Evolutionary conservation across 2,329 filamentous ascomycete genomes (phyloP).

Genomic region (Xylariales sp.): DNA sequence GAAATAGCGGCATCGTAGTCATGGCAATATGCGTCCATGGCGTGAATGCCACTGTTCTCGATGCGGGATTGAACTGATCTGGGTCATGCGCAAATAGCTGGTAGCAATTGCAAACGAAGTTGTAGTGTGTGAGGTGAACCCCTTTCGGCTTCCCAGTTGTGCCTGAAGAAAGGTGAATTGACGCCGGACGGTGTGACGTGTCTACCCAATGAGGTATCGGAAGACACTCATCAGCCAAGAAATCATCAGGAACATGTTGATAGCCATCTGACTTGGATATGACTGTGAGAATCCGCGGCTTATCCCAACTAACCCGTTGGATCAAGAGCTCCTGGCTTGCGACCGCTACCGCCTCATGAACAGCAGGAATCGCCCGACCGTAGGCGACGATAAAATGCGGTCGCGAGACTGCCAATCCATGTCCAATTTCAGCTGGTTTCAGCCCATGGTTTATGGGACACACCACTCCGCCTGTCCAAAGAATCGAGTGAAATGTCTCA

Average conservation of each 20-base stretch:
- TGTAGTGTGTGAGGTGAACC: constrained; percentile 23
- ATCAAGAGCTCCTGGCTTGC: not conserved
- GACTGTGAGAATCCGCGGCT: constrained; percentile 2
- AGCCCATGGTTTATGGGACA: constrained; percentile 36
- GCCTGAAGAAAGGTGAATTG: constrained; percentile 30
- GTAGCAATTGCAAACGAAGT: constrained; percentile 22
- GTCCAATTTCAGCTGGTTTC: constrained; percentile 34
- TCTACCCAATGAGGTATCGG: constrained; percentile 31
- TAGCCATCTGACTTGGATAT: constrained; percentile 18
- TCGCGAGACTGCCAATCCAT: constrained; percentile 35
- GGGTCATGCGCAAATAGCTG: constrained; percentile 34
- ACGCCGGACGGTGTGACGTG: constrained; percentile 29
- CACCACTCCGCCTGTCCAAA: constrained; percentile 35
- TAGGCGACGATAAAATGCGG: constrained; percentile 37
- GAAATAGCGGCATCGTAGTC: constrained; percentile 39
- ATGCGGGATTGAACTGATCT: constrained; percentile 28
- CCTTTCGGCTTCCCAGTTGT: constrained; percentile 23
- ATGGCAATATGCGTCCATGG: constrained; percentile 40
- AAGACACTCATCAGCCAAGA: constrained; percentile 25
- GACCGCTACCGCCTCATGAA: constrained; percentile 26
- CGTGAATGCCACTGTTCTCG: constrained; percentile 34
- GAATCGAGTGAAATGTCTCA: constrained; percentile 35
- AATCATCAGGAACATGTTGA: constrained; percentile 29
- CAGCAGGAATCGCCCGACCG: constrained; percentile 23
- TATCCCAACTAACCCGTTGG: not conserved